Conservation (phyloP, 2,329 filamentous ascomycete genomes). For the Pestalotiopsis sp. region DNA sequence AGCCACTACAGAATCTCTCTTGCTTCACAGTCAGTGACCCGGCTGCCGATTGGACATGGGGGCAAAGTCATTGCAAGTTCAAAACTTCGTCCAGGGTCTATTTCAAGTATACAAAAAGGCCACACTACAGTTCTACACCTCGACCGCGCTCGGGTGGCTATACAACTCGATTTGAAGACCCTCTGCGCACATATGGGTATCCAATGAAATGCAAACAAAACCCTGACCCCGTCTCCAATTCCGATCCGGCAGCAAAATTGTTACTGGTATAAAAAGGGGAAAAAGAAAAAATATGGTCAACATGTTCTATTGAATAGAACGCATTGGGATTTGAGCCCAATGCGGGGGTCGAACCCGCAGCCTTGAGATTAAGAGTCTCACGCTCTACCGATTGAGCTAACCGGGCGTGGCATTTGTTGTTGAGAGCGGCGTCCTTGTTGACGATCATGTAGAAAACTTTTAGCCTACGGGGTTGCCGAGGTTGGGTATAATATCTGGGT, state of each 20-base stretch:
- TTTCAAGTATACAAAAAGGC: background rate
- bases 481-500: background rate
- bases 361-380: conserved; percentile 61
- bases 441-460: too few species aligned
- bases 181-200: background rate
- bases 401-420: conserved; percentile 34
- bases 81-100: background rate
- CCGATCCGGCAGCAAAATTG: background rate
- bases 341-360: conserved; percentile 42
- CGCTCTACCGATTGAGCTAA: conserved; percentile 72
- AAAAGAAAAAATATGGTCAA: too few species aligned
- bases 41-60: background rate
- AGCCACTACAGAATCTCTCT: background rate
- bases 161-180: background rate
- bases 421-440: too few species aligned
- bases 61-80: background rate
- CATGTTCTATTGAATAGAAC: conserved; percentile 3
- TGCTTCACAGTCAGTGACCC: background rate
- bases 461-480: background rate
- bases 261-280: too few species aligned
- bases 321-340: conserved; percentile 38
- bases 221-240: background rate
- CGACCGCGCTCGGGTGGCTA: background rate
- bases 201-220: background rate
- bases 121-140: background rate